These are phyloP conservation scores for Geopyxis carbonaria DNA, from an alignment of 495 filamentous ascomycete species.

Conservation along the genomic window DNA sequence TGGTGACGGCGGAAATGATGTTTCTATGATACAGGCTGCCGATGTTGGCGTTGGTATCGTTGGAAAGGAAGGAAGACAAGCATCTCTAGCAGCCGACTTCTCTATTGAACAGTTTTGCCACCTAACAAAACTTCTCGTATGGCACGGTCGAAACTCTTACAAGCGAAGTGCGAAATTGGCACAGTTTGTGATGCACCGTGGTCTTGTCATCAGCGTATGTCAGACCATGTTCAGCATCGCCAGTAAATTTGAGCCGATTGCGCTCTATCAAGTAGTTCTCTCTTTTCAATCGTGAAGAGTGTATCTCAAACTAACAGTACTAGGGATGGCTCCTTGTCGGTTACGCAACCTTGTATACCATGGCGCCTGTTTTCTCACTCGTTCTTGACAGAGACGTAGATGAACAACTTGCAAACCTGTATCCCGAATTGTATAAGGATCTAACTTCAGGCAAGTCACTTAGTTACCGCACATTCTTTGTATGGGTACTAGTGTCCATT, in stretches of 20 bases:
- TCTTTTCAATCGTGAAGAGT: conserved; percentile 4
- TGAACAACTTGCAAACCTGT: conserved; percentile 78
- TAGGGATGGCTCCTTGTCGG: conserved; percentile 75
- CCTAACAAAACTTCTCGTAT: conserved; percentile 90
- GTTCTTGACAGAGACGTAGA: conserved; percentile 92
- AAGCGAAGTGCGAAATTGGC: conserved; percentile 89
- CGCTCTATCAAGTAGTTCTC: conserved; percentile 54
- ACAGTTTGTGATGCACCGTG: conserved; percentile 96
- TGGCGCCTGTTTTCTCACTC: conserved; percentile 84
- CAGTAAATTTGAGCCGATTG: conserved; percentile 75
- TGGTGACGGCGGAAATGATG: conserved; percentile 95
- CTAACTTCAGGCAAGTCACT: conserved; percentile 68
- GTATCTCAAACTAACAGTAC: no score
- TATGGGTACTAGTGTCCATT: conserved; percentile 88
- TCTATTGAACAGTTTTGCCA: conserved; percentile 88
- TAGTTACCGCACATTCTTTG: conserved; percentile 85
- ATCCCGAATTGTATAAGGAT: conserved; percentile 95
- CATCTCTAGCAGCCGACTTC: conserved; percentile 88
- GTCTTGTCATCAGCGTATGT: conserved; percentile 82
- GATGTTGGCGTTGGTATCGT: conserved; percentile 97
- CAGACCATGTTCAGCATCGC: conserved; percentile 97
- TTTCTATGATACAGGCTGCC: conserved; percentile 97
- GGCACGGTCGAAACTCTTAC: conserved; percentile 95
- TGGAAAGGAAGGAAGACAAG: conserved; percentile 92
- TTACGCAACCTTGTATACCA: conserved; percentile 93